These are phyloP conservation scores for Wilhelminamyces savonicus DNA, from an alignment of 805 yeast species.

Conservation along the genomic window DNA sequence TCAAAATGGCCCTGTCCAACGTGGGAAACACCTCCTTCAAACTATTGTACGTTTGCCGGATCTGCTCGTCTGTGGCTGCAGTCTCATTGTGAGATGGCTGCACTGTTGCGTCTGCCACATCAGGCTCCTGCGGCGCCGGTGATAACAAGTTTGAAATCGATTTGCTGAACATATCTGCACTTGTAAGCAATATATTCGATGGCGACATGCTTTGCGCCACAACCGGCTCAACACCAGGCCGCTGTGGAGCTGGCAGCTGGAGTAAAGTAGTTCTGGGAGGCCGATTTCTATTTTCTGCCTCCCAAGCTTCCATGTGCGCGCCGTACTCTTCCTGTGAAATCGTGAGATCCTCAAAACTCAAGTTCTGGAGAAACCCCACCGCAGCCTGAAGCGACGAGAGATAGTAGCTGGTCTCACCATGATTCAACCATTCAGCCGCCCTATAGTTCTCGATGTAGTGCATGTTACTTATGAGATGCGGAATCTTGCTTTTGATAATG, in stretches of 20 bases:
- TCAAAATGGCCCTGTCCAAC: slow-evolving; percentile 60
- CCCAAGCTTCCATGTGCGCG: slow-evolving; percentile 48
- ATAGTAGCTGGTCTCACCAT: slow-evolving; percentile 89
- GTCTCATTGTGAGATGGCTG: slow-evolving; percentile 1
- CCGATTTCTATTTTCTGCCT: slow-evolving; percentile 25
- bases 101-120: background rate
- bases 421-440: slow-evolving; percentile 58
- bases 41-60: slow-evolving; percentile 31
- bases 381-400: slow-evolving; percentile 89
- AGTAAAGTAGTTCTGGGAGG: slow-evolving; percentile 5
- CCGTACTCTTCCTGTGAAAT: slow-evolving; percentile 55
- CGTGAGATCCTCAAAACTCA: slow-evolving; percentile 54
- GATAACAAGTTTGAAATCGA: slow-evolving; percentile 39
- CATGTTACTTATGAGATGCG: slow-evolving; percentile 66
- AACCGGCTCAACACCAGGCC: too few species aligned
- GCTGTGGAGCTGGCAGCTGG: slow-evolving; percentile 1
- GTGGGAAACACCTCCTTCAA: slow-evolving; percentile 70
- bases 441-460: slow-evolving; percentile 83
- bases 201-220: slow-evolving; percentile 23
- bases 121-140: slow-evolving; percentile 23
- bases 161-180: slow-evolving; percentile 47
- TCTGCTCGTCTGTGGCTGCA: slow-evolving; percentile 3
- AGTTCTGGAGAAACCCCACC: slow-evolving; percentile 63
- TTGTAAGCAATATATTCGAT: slow-evolving; percentile 31
- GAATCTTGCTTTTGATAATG: slow-evolving; percentile 61